These are phyloP conservation scores for Torulaspora maleeae DNA, from an alignment of 805 yeast species.

Conservation along the genomic window DNA sequence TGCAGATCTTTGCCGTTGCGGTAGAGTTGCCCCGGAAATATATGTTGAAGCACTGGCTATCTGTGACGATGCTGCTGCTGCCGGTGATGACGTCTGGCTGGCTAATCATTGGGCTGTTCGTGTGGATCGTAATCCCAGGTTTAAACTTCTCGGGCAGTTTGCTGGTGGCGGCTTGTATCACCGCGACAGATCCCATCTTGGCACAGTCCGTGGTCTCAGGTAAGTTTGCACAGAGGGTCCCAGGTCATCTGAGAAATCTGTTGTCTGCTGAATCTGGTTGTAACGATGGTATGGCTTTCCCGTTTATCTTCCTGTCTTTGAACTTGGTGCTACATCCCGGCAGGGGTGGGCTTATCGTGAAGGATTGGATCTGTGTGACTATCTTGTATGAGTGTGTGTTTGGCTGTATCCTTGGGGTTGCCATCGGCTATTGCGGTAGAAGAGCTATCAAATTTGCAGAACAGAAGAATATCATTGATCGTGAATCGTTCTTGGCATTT, in stretches of 20 bases:
- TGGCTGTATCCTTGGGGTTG: constrained; percentile 70
- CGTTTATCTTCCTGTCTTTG: constrained; percentile 71
- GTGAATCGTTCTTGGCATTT: constrained; percentile 84
- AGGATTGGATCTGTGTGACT: constrained; percentile 75
- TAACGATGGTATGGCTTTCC: constrained; percentile 95
- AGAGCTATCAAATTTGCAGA: constrained; percentile 74
- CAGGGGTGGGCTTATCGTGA: constrained; percentile 60
- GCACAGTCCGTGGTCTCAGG: constrained; percentile 94
- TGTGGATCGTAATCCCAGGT: constrained; percentile 73
- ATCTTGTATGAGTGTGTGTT: constrained; percentile 76
- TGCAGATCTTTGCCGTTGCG: constrained; percentile 91
- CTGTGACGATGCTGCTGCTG: constrained; percentile 66
- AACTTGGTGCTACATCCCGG: constrained; percentile 64
- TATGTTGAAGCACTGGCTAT: constrained; percentile 77
- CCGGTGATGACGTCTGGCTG: constrained; percentile 92
- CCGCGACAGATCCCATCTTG: constrained; percentile 92
- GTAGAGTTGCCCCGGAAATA: constrained; percentile 89
- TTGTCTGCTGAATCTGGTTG: constrained; percentile 83
- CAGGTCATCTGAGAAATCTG: constrained; percentile 84
- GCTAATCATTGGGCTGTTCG: constrained; percentile 73
- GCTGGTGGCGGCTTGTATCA: constrained; percentile 77
- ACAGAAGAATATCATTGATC: constrained; percentile 61
- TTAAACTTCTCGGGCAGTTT: constrained; percentile 67
- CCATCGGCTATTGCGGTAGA: constrained; percentile 67
- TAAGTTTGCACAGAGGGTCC: constrained; percentile 83